Conservation (phyloP, 257 asterid genomes). For the Jaltomata sinuosa region DNA sequence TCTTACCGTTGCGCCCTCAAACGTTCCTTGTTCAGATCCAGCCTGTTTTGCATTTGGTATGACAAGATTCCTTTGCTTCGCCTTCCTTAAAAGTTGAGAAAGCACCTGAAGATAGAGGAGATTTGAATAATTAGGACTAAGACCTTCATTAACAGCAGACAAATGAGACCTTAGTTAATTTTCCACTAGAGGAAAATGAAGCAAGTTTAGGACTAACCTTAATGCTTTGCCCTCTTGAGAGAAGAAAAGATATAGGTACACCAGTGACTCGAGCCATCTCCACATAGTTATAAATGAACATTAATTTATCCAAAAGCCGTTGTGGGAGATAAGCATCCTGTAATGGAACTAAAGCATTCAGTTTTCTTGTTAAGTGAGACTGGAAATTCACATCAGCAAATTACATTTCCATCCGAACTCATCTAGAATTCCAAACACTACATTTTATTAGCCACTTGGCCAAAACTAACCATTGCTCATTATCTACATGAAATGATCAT, state of each 20-base stretch:
- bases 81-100: constrained; percentile 94
- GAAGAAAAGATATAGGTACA: constrained; percentile 92
- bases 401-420: neutral
- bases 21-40: constrained; percentile 90
- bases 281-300: constrained; percentile 87
- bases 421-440: neutral
- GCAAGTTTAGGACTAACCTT: constrained; percentile 38
- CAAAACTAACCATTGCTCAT: neutral
- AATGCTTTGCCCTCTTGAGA: constrained; percentile 96
- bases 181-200: neutral
- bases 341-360: constrained; percentile 1
- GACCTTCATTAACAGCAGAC: neutral
- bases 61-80: constrained; percentile 73
- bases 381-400: neutral
- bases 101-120: constrained; percentile 53
- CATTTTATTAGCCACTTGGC: neutral
- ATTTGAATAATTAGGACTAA: neutral
- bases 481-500: neutral
- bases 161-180: constrained; percentile 2
- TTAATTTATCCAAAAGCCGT: constrained; percentile 92
- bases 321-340: constrained; percentile 99
- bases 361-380: neutral
- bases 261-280: constrained; percentile 99
- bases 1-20: constrained; percentile 98
- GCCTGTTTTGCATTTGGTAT: constrained; percentile 92